Base-by-base conservation (phyloP, 495 filamentous ascomycete species). In the Ramalina intermedia region DNA sequence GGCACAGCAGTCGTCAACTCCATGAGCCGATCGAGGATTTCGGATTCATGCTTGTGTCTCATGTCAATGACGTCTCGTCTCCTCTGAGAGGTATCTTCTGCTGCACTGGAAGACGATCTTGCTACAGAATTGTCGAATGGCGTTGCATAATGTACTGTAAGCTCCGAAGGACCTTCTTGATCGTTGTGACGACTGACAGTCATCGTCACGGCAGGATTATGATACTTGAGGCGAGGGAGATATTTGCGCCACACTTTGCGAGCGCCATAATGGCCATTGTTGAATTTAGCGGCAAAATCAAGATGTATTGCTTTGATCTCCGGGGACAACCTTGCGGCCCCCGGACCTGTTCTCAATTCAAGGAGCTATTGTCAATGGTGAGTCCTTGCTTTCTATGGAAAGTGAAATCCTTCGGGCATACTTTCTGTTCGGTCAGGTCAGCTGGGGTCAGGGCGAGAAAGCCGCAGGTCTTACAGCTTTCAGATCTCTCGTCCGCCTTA, bases 161-260 rank as follows among this genome's bases (percentile, higher is more conserved):
- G 68, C 1, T 66, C 75, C 5, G 89, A 78, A 2, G 74, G 79
- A 36, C 69, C 78, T 43, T 57, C 61, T 44, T 77, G 66, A 21
- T 82, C 68, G 17, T 50, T 39, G 18, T 71, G 79, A 43, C 85
- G 82, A 56, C 76, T 76, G 46, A 96, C 79, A 35, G 83, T 80
- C 79, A 96, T 90, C 14, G 77, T 74, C 14, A 96, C 61, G 7
- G 76, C 69, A 0, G 91, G 91, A 61, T 98, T 98, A 70, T 91
- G 83, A 70, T 81, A 96, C 72, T 98, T 94, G 48, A 98, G 70
- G 53, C 85, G 77, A 2, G 85, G 84, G 29, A 98, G 79, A 56
- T 76, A 82, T 36, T 78, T 66, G 43, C 75, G 79, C 88, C 87
- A 95, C 73, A 98, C 94, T 71, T 87, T 85, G 50, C 84, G 82